These are phyloP conservation scores for Yueomyces sinensis DNA, from an alignment of 805 yeast species.

Conservation along the genomic window DNA sequence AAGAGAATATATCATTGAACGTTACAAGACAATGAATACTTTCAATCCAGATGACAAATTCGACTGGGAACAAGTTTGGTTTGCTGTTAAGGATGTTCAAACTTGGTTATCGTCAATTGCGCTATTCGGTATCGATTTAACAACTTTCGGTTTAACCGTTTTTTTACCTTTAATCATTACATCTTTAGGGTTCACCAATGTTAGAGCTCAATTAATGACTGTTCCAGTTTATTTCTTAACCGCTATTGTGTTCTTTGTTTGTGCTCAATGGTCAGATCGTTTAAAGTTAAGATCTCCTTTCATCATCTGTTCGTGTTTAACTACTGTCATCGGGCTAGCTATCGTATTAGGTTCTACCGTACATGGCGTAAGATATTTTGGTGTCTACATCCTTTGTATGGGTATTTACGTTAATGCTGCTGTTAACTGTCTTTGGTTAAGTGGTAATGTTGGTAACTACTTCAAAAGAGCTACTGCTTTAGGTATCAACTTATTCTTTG, in stretches of 20 bases:
- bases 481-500: conserved; percentile 26
- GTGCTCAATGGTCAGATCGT: conserved; percentile 54
- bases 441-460: conserved; percentile 29
- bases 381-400: conserved; percentile 27
- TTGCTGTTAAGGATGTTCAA: conserved; percentile 20
- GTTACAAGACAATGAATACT: conserved; percentile 26
- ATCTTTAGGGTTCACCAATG: conserved; percentile 39
- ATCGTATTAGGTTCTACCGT: conserved; percentile 22
- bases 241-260: conserved; percentile 47
- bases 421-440: conserved; percentile 27
- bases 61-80: conserved; percentile 24
- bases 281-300: conserved; percentile 32
- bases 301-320: conserved; percentile 22
- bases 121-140: conserved; percentile 27
- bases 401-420: conserved; percentile 30
- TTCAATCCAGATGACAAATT: conserved; percentile 26
- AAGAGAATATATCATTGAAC: conserved; percentile 22
- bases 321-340: conserved; percentile 23
- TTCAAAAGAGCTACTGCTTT: conserved; percentile 29
- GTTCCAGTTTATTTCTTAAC: conserved; percentile 80
- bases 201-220: conserved; percentile 65
- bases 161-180: conserved; percentile 25
- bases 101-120: conserved; percentile 23
- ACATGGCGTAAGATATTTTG: conserved; percentile 27
- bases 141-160: conserved; percentile 32